Evolutionary conservation across 441 rosid genomes (phyloP).

Genomic region (Erodium chrysanthum): DNA sequence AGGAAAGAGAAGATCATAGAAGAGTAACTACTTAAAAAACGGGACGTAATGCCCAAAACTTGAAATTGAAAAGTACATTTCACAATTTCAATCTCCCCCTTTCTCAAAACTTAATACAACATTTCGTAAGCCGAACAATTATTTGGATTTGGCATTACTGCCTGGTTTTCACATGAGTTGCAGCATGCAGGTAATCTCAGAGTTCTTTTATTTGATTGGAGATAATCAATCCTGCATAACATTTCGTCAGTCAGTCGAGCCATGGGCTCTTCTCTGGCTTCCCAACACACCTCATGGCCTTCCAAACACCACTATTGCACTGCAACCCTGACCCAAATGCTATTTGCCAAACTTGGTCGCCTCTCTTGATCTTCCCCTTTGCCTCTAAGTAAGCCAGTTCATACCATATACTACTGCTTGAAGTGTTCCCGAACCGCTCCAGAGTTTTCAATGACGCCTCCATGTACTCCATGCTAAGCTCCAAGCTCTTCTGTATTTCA

Average conservation of each 20-base stretch:
- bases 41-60: no score
- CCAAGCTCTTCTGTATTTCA: slow-evolving; percentile 47
- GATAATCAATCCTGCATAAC: no score
- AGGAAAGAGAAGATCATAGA: no score
- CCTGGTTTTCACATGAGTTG: no score
- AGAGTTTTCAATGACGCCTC: slow-evolving; percentile 52
- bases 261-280: slow-evolving; percentile 41
- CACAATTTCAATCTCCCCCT: no score
- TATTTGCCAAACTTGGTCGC: slow-evolving; percentile 49
- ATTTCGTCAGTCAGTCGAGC: slow-evolving; percentile 19
- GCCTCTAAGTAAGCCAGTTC: slow-evolving; percentile 58
- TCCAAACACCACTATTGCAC: slow-evolving; percentile 61
- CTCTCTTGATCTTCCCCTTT: slow-evolving; percentile 32
- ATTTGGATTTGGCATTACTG: no score
- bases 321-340: slow-evolving; percentile 61
- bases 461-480: slow-evolving; percentile 45
- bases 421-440: slow-evolving; percentile 58
- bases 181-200: no score
- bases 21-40: no score
- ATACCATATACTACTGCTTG: slow-evolving; percentile 63
- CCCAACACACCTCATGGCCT: slow-evolving; percentile 31
- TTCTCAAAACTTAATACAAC: no score
- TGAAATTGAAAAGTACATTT: no score
- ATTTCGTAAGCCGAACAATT: no score
- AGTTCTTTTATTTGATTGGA: no score